Evolutionary conservation across 192 early-diverging fungal genomes (phyloP), one percentile per base, ranked within the genome.

Genomic region (Phycomyces blakesleeanus): DNA sequence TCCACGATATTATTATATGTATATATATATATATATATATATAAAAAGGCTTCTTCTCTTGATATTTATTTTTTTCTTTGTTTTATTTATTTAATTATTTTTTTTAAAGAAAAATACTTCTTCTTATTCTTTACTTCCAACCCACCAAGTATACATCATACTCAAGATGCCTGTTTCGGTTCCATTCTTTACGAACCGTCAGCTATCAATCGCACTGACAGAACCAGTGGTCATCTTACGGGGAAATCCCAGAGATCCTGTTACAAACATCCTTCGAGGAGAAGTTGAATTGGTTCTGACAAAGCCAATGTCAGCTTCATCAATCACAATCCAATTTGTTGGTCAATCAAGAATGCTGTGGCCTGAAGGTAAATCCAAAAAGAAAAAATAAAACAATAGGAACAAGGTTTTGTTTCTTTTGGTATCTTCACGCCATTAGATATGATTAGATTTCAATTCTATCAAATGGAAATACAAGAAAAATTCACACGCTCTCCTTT

Each of bases 311-410:
- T 10, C 42, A 2, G 53, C 47, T 0, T 55, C 72, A 3, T 24
- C 37, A 12, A 37, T 74, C 41, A 22, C 51, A 38, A 42, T 74
- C 37, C 65, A 69, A 51, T 59, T 69, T 7, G 38, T 57, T 21
- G 72, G 72, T 20, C 61, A 65, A 42, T 55, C 59, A n/a, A 51
- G 41, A 29, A 74, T 55, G 21, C 37, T 74, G 22, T 74, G 72
- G 72, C 72, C 72, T 24, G 67, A 74, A 61, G 66, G 72, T 73
- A 61, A 59, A 41, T 15, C 18, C 12, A 57, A 57, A n/a, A n/a
- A n/a, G n/a, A n/a, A n/a, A n/a, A n/a, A n/a, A n/a, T n/a, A n/a
- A n/a, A n/a, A n/a, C n/a, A n/a, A n/a, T n/a, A n/a, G n/a, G n/a
- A n/a, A n/a, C n/a, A n/a, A n/a, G n/a, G n/a, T n/a, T n/a, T n/a